Conservation (phyloP, 495 filamentous ascomycete species). For the Tuber microsphaerosporum region DNA sequence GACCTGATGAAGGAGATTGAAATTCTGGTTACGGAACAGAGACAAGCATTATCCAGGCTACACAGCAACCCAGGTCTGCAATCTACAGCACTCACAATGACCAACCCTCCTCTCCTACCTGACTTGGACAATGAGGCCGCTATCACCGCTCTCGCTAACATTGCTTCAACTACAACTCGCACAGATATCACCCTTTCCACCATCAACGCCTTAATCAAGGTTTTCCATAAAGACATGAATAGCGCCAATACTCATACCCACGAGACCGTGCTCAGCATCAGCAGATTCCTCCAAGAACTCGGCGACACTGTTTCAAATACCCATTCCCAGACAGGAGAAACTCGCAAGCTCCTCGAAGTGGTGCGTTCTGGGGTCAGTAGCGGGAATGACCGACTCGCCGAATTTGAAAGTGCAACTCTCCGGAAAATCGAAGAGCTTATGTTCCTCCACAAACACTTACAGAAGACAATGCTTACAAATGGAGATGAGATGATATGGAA, state of each 20-base stretch:
- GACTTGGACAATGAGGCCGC: conserved; percentile 40
- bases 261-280: conserved; percentile 33
- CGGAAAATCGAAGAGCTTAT: conserved; percentile 60
- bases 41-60: conserved; percentile 36
- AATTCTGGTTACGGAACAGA: conserved; percentile 35
- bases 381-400: conserved; percentile 37
- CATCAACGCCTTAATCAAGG: conserved; percentile 40
- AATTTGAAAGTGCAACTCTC: conserved; percentile 36
- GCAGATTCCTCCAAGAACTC: conserved; percentile 40
- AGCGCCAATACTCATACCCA: conserved; percentile 36
- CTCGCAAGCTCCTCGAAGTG: conserved; percentile 41
- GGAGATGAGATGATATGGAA: conserved; percentile 40
- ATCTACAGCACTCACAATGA: conserved; percentile 39
- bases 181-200: conserved; percentile 41
- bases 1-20: conserved; percentile 40
- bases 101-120: conserved; percentile 37
- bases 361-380: conserved; percentile 39
- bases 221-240: conserved; percentile 39
- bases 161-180: conserved; percentile 40
- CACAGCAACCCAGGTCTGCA: conserved; percentile 29
- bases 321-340: conserved; percentile 37
- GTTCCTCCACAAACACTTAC: conserved; percentile 61
- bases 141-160: conserved; percentile 41
- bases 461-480: conserved; percentile 31
- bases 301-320: conserved; percentile 32